Percentiles rank a stretch among this genome's conserved stretches.
Evolutionary conservation across 2,329 filamentous ascomycete species (phyloP).

Genomic region (Neofusicoccum laricinum): DNA sequence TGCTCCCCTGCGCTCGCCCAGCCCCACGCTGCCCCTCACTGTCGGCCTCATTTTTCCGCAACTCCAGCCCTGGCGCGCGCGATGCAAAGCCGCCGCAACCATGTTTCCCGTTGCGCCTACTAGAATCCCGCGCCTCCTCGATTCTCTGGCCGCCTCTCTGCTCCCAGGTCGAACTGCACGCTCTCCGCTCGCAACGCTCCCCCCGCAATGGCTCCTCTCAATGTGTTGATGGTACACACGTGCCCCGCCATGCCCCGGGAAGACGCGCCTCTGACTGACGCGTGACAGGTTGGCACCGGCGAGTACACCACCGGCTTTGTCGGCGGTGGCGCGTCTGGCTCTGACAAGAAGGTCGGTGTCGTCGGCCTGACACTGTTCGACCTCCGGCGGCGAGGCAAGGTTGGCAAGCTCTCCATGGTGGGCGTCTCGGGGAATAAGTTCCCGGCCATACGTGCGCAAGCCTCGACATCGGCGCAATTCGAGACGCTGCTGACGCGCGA

Average conservation of each 20-base stretch:
- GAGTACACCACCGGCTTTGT: constrained; percentile 91
- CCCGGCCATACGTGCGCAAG: constrained; percentile 74
- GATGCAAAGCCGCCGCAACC: neutral
- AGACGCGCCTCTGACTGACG: neutral
- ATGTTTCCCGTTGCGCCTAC: constrained; percentile 5
- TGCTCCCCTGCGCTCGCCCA: constrained; percentile 18
- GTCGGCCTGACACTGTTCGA: constrained; percentile 89
- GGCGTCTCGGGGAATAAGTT: constrained; percentile 87
- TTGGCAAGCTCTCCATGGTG: constrained; percentile 81
- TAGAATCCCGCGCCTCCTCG: neutral
- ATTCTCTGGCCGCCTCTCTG: neutral
- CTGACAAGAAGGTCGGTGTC: constrained; percentile 95
- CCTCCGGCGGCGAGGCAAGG: constrained; percentile 82
- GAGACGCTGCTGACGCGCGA: neutral
- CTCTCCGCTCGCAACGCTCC: neutral
- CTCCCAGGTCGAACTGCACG: neutral
- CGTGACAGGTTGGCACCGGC: constrained; percentile 70
- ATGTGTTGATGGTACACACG: constrained; percentile 46
- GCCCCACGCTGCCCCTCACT: constrained; percentile 25
- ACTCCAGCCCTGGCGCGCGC: neutral
- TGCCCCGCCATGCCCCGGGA: neutral
- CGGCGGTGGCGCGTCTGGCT: constrained; percentile 74
- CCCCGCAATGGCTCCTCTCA: constrained; percentile 46
- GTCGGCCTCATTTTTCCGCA: constrained; percentile 26
- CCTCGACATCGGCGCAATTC: neutral